phyloP scores from a whole-genome alignment of 1,284 basidiomycete genomes.

The Meripilus lineatus region DNA sequence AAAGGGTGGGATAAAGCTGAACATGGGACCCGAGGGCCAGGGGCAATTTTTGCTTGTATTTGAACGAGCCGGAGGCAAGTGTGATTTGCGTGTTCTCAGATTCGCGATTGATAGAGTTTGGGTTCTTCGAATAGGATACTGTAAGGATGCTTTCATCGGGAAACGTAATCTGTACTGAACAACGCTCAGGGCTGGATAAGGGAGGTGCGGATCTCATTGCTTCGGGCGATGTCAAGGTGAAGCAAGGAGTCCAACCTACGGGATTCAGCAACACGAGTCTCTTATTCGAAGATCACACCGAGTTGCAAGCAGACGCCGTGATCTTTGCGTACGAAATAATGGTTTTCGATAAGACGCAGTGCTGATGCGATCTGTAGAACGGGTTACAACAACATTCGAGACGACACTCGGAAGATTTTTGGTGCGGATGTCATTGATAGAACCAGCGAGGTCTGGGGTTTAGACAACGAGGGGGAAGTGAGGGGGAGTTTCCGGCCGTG shows the following conservation, averaged over 20 bases:
- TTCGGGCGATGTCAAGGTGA: conserved; percentile 68
- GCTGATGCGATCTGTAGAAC: conserved; percentile 21
- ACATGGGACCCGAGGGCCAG: conserved; percentile 48
- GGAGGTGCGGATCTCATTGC: conserved; percentile 47
- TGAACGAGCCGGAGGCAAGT: conserved; percentile 34
- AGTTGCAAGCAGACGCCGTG: conserved; percentile 63
- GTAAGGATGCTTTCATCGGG: too few species aligned
- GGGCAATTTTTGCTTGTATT: conserved; percentile 41
- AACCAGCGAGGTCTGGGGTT: conserved; percentile 46
- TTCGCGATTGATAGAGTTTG: too few species aligned
- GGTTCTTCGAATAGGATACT: too few species aligned
- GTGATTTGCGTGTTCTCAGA: too few species aligned
- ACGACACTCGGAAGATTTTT: conserved; percentile 38
- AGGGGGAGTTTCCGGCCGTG: conserved; percentile 31
- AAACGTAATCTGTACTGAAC: too few species aligned
- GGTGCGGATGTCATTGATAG: conserved; percentile 42
- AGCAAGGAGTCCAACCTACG: conserved; percentile 52
- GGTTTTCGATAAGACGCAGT: background rate
- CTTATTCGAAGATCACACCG: conserved; percentile 60
- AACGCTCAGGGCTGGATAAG: conserved; percentile 31
- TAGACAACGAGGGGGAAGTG: conserved; percentile 56
- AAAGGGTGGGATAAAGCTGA: conserved; percentile 53
- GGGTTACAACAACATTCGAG: conserved; percentile 32
- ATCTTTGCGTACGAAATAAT: conserved; percentile 42
- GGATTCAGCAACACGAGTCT: conserved; percentile 48